Evolutionary conservation across 257 asterid species (phyloP), one percentile per base, ranked within the genome.

Genomic region (Solanum ossicruentum): DNA sequence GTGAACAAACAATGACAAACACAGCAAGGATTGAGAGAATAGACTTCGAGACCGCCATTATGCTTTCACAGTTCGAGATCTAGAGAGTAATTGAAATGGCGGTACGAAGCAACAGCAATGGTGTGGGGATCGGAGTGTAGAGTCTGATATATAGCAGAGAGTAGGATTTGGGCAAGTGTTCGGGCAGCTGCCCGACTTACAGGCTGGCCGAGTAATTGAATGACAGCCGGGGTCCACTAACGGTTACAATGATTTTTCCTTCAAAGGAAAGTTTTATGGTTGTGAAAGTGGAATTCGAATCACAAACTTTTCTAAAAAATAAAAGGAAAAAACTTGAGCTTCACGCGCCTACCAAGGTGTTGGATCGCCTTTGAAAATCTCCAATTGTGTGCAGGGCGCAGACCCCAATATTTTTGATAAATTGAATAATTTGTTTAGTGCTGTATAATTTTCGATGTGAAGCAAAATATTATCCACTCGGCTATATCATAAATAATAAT

Each of bases 141-240:
- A 21, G 60, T 21, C 23, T 54, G 36, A 56, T 85, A 85, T 87
- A 87, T 84, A 84, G 66, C 32, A n/a, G 71, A 12, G 26, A 51
- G 36, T n/a, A 83, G 54, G 47, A 52, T 77, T 17, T 6, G 95
- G 95, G 92, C 89, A 89, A 88, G n/a, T 21, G 85, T 52, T 56
- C 13, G 56, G 91, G 88, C 67, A 81, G 87, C 3, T 45, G 51
- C 11, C 65, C 51, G 55, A 83, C 73, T 70, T 78, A 90, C 93
- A 91, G 91, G 85, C 92, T 92, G 92, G 92, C 47, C 84, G 66
- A 86, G 65, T 84, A 83, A 85, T 83, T 43, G 86, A 83, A 69
- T 63, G 23, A 10, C 15, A 49, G 12, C 43, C 58, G 54, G 86
- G 72, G 41, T 49, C 83, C 83, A 84, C 65, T 28, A 41, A 84